These are phyloP conservation scores for Didymellaceae sp. DNA, from an alignment of 2,329 filamentous ascomycete species.

Conservation along the genomic window DNA sequence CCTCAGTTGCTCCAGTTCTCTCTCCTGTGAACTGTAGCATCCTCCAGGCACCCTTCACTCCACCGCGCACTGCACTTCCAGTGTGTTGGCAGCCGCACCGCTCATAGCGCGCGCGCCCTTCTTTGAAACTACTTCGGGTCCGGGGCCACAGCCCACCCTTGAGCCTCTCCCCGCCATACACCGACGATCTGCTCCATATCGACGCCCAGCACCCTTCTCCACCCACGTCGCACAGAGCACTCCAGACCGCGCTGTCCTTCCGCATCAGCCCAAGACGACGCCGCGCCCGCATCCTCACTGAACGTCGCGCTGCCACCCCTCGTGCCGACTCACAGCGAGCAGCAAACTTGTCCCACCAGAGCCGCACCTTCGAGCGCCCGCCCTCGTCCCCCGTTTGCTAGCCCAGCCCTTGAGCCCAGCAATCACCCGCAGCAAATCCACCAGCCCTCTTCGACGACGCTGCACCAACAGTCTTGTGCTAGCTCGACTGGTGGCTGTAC, in stretches of 20 bases:
- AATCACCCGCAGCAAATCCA: slow-evolving; percentile 16
- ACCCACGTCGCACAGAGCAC: slow-evolving; percentile 24
- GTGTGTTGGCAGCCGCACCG: slow-evolving; percentile 12
- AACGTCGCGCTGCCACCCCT: slow-evolving; percentile 17
- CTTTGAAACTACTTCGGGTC: slow-evolving; percentile 13
- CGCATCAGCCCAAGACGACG: slow-evolving; percentile 8
- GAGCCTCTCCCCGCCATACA: slow-evolving; percentile 38
- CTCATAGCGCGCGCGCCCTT: slow-evolving; percentile 9
- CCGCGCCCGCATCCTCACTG: slow-evolving; percentile 6
- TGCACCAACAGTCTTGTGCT: slow-evolving; percentile 14
- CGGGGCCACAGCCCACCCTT: slow-evolving; percentile 30
- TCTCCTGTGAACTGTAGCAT: slow-evolving; percentile 23
- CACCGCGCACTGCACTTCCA: slow-evolving; percentile 11
- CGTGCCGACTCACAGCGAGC: slow-evolving; percentile 32
- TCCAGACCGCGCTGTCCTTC: slow-evolving; percentile 19
- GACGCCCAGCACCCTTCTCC: slow-evolving; percentile 25
- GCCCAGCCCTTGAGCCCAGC: slow-evolving; percentile 17
- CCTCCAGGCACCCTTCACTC: not conserved
- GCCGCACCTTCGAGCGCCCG: slow-evolving; percentile 19
- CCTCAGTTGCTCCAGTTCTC: slow-evolving; percentile 22
- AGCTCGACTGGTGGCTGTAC: slow-evolving; percentile 19
- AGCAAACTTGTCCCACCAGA: slow-evolving; percentile 38
- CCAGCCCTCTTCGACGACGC: slow-evolving; percentile 17
- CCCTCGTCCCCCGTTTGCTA: slow-evolving; percentile 31
- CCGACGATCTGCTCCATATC: slow-evolving; percentile 30